These are phyloP conservation scores for Gracilaria domingensis DNA, from an alignment of 23 red algal species.

Conservation along the genomic window DNA sequence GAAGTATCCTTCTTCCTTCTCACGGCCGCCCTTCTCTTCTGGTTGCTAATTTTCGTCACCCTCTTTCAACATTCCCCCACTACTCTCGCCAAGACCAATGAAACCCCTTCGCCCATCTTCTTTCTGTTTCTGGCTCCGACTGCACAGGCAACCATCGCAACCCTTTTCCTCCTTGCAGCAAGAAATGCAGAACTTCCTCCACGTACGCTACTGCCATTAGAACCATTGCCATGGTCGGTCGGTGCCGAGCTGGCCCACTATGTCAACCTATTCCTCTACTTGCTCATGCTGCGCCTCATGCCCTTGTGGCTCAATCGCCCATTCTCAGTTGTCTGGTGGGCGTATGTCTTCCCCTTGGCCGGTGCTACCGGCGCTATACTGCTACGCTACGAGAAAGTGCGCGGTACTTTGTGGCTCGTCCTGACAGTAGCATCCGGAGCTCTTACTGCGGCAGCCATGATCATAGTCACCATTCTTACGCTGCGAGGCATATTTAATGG, in stretches of 20 bases:
- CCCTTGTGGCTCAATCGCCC: conserved; percentile 14
- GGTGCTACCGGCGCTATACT: conserved; percentile 24
- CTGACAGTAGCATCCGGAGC: background rate
- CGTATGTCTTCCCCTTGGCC: conserved; percentile 45
- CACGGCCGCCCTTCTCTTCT: conserved; percentile 25
- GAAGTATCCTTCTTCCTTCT: conserved; percentile 18
- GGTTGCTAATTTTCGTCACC: conserved; percentile 43
- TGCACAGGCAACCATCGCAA: conserved; percentile 41
- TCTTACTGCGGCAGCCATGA: background rate
- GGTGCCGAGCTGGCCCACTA: conserved; percentile 19
- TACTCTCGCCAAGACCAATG: background rate
- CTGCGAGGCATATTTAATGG: background rate
- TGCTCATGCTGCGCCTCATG: conserved; percentile 53
- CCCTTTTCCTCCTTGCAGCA: background rate
- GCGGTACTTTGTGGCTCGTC: conserved; percentile 30
- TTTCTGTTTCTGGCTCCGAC: conserved; percentile 54
- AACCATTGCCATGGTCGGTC: background rate
- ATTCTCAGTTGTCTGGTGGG: conserved; percentile 55
- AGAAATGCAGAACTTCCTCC: background rate
- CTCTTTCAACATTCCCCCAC: conserved; percentile 39
- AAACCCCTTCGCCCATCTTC: conserved; percentile 40
- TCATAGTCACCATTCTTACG: conserved; percentile 11
- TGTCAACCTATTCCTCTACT: conserved; percentile 41
- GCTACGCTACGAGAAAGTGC: conserved; percentile 10
- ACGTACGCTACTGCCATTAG: background rate